These are phyloP conservation scores for Verticillium longisporum DNA, from an alignment of 2,329 filamentous ascomycete genomes.

Conservation along the genomic window DNA sequence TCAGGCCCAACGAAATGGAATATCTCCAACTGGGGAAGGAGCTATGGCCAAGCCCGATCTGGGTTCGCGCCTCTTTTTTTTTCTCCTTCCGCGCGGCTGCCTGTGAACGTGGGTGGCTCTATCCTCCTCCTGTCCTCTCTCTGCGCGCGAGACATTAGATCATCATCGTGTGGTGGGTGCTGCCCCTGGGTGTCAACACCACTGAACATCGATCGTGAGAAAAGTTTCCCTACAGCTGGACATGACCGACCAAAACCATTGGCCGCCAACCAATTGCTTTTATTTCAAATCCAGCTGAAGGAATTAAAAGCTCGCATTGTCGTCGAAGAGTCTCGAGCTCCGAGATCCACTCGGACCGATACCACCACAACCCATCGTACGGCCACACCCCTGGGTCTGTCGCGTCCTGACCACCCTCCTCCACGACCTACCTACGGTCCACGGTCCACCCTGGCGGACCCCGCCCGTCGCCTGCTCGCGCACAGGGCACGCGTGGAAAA, in stretches of 20 bases:
- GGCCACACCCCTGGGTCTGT: background rate
- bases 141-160: background rate
- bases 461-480: slow-evolving; percentile 4
- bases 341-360: background rate
- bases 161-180: too few species aligned
- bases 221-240: too few species aligned
- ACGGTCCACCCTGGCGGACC: slow-evolving; percentile 6
- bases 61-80: slow-evolving; percentile 4
- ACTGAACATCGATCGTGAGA: too few species aligned
- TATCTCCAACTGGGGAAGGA: background rate
- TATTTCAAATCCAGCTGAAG: background rate
- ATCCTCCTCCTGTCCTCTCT: background rate
- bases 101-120: background rate
- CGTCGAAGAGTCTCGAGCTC: background rate
- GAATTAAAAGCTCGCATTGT: background rate
- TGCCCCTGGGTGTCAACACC: too few species aligned
- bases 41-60: slow-evolving; percentile 1
- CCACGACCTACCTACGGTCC: background rate
- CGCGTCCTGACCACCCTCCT: background rate
- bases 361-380: background rate
- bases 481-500: slow-evolving; percentile 8
- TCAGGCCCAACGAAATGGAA: background rate
- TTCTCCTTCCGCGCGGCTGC: slow-evolving; percentile 4
- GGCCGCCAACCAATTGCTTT: background rate
- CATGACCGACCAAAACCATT: background rate